Percentiles rank a stretch among this genome's conserved stretches.
Evolutionary conservation across 2,329 filamentous ascomycete species (phyloP).

Genomic region (Sclerotinia trifoliorum): DNA sequence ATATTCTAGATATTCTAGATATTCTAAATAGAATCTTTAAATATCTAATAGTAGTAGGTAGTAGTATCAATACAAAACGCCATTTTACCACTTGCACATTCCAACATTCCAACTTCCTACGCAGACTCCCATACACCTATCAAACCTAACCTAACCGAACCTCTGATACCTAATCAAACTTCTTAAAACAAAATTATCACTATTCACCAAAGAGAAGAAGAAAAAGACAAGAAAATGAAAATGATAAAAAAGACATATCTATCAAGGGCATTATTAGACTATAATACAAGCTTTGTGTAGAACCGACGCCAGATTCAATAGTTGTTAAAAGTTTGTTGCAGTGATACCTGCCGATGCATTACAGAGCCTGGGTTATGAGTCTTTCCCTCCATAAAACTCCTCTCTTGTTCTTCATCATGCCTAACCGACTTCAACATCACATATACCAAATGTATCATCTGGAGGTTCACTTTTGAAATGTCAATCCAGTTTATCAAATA

Average conservation of each 20-base stretch:
- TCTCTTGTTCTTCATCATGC: constrained; percentile 20
- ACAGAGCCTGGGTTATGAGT: constrained; percentile 18
- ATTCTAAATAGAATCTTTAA: neutral
- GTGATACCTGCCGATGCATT: constrained; percentile 16
- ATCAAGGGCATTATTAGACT: constrained; percentile 24
- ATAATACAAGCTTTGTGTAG: constrained; percentile 22
- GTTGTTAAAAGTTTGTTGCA: constrained; percentile 15
- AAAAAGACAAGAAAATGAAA: neutral
- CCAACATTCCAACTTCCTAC: neutral
- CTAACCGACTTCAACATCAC: constrained; percentile 25
- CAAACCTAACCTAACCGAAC: no score
- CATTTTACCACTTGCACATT: neutral
- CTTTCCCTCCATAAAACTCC: constrained; percentile 21
- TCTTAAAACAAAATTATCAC: neutral
- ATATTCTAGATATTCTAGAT: no score
- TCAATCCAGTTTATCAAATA: constrained; percentile 7
- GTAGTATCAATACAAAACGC: neutral
- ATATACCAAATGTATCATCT: constrained; percentile 29
- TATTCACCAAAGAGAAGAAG: neutral
- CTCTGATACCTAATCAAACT: neutral
- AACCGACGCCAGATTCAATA: constrained; percentile 23
- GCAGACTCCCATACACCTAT: neutral
- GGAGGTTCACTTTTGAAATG: constrained; percentile 33
- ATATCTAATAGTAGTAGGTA: neutral
- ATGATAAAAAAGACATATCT: constrained; percentile 15